Percentiles rank a stretch among this genome's conserved stretches.
Evolutionary conservation across 164 flowering plant species (phyloP).

Genomic region (Dillenia suffruticosa): DNA sequence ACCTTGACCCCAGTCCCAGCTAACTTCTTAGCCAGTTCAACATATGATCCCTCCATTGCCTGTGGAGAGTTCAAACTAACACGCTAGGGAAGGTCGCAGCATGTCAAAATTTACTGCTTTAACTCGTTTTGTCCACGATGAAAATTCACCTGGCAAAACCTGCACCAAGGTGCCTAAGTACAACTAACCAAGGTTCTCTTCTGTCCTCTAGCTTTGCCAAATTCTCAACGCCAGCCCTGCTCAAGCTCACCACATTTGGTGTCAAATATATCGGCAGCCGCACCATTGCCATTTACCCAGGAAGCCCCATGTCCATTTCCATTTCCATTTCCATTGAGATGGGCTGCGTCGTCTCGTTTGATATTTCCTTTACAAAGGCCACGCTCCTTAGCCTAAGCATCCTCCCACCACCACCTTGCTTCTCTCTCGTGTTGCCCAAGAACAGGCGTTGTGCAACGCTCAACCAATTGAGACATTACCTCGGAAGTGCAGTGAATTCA

Average conservation of each 20-base stretch:
- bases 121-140: neutral
- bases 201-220: constrained; percentile 53
- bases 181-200: constrained; percentile 83
- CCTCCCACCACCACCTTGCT: constrained; percentile 99
- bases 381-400: constrained; percentile 93
- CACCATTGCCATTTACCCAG: constrained; percentile 21
- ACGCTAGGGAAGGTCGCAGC: neutral
- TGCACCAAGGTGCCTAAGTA: constrained; percentile 99
- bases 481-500: constrained; percentile 70
- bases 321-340: constrained; percentile 38
- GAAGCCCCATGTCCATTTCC: constrained; percentile 30
- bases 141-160: constrained; percentile 67
- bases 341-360: constrained; percentile 26
- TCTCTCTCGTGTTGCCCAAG: constrained; percentile 96
- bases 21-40: constrained; percentile 70
- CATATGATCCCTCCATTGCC: constrained; percentile 84
- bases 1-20: constrained; percentile 75
- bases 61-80: constrained; percentile 17
- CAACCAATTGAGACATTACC: constrained; percentile 92
- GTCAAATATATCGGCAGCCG: constrained; percentile 52
- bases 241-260: constrained; percentile 49
- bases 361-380: constrained; percentile 95
- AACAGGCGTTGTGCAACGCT: constrained; percentile 93
- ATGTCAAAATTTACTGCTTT: too few relatives aligned
- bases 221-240: constrained; percentile 77